A percentile compares a stretch with the other conserved stretches of the same genome.
Evolutionary conservation across 345 rosid genomes (phyloP).

Genomic region (Murraya koenigii): DNA sequence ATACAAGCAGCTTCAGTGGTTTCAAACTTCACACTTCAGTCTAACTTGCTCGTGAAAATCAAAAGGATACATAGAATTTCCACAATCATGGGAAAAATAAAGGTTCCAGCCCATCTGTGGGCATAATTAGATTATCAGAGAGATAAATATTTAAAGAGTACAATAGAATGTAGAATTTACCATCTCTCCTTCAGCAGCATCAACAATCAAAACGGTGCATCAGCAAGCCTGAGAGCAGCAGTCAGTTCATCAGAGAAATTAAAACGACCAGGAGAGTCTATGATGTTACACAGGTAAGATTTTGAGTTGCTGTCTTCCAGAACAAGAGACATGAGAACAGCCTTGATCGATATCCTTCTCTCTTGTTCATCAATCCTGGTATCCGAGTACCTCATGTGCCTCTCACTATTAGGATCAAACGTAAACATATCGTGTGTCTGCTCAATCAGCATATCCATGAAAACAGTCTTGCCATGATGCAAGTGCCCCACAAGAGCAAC

Average conservation of each 20-base stretch:
- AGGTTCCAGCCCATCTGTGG: not conserved
- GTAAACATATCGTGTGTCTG: slow-evolving; percentile 92
- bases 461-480: slow-evolving; percentile 91
- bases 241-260: slow-evolving; percentile 83
- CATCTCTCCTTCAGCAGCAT: slow-evolving; percentile 95
- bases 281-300: slow-evolving; percentile 83
- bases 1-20: not conserved
- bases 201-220: slow-evolving; percentile 92
- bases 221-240: slow-evolving; percentile 85
- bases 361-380: slow-evolving; percentile 97
- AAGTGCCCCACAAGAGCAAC: slow-evolving; percentile 96
- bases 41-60: slow-evolving; percentile 2
- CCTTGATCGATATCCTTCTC: slow-evolving; percentile 91
- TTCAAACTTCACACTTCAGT: not conserved
- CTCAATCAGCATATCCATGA: slow-evolving; percentile 99
- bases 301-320: slow-evolving; percentile 93
- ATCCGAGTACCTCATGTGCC: slow-evolving; percentile 88
- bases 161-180: slow-evolving; percentile 20
- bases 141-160: not conserved
- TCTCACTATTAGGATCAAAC: slow-evolving; percentile 75
- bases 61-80: slow-evolving; percentile 8
- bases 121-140: not conserved
- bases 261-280: slow-evolving; percentile 96
- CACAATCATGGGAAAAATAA: not conserved
- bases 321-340: slow-evolving; percentile 94